Base-by-base conservation (phyloP, 2,329 filamentous ascomycete species). In the Beauveria australis region DNA sequence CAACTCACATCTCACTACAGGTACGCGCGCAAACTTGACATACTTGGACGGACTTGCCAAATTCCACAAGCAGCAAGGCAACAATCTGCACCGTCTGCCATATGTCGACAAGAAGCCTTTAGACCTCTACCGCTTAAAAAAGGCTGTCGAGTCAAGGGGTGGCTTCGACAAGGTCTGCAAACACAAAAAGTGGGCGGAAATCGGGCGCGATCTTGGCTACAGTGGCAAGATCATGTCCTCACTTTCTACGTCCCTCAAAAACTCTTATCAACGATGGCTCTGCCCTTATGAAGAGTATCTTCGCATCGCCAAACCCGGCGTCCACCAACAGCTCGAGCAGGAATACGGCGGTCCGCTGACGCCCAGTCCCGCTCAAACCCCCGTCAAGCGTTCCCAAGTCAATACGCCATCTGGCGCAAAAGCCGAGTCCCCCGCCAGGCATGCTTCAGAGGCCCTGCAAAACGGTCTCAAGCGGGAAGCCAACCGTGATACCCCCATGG, bases 171-270 rank as follows among this genome's bases (percentile, higher is more conserved):
- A 90, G 70, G 94, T 99, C 49, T 99, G 94, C 81, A 97, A 96
- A 75, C 82, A 88, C 60, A 99, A 99, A 77, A 97, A 97, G 77
- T 99, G 94, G 94, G 94, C 94, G 18, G 94, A 99, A 74, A 97
- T 99, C 67, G 94, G 94, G 40, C 87, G 94, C 69, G 94, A 97
- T 72, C 78, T 99, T 53, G 94, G 94, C 59, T 99, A 99, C 75
- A 97, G 93, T 71, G 94, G 94, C 71, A 99, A 99, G 78, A 99
- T 99, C 64, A 99, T 99, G 94, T 97, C 93, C 2, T 97, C 94
- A 9, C 78, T 99, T 52, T 99, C 94, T 6, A 99, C 94, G 0
- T 97, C 94, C 5, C 82, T 99, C 47, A 99, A 97, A 73, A 99
- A 99, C 73, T 97, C 94, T 0, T 99, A 95, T 68, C 92, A 96